Percentiles rank a stretch among this genome's conserved stretches.
Evolutionary conservation across 345 rosid genomes (phyloP).

Genomic region (Diplotaxis tenuifolia): DNA sequence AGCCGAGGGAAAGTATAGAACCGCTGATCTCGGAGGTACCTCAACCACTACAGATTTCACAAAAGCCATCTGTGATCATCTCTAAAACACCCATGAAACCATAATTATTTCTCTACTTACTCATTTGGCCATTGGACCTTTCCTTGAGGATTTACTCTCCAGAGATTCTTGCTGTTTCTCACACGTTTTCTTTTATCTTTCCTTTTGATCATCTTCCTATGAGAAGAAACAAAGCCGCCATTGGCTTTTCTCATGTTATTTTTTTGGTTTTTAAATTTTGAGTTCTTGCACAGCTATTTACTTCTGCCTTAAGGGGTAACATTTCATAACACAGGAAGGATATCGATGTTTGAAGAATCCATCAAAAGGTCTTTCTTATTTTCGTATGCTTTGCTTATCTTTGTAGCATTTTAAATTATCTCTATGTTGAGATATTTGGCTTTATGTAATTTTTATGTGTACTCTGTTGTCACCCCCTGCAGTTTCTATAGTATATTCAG

Average conservation of each 20-base stretch:
- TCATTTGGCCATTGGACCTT: slow-evolving; percentile 14
- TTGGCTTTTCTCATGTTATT: slow-evolving; percentile 11
- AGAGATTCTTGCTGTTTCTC: not conserved
- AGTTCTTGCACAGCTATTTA: slow-evolving; percentile 19
- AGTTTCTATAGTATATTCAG: too few relatives aligned
- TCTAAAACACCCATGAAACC: slow-evolving; percentile 38
- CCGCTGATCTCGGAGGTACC: slow-evolving; percentile 90
- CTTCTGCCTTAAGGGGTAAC: not conserved
- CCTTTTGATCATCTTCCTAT: not conserved
- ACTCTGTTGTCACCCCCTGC: too few relatives aligned
- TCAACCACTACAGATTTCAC: slow-evolving; percentile 84
- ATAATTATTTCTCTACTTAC: not conserved
- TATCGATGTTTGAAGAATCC: not conserved
- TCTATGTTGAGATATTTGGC: too few relatives aligned
- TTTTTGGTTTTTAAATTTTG: slow-evolving; percentile 1
- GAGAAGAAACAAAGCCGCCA: slow-evolving; percentile 27
- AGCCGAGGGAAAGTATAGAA: slow-evolving; percentile 80
- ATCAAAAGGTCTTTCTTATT: not conserved
- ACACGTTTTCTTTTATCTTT: not conserved
- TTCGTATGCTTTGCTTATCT: too few relatives aligned
- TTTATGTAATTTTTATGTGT: too few relatives aligned
- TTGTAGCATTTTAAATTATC: too few relatives aligned
- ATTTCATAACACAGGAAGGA: not conserved
- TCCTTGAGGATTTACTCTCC: not conserved
- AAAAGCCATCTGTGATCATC: slow-evolving; percentile 72